These are phyloP conservation scores for Abrus precatorius DNA, from an alignment of 306 rosid genomes.

Conservation along the genomic window DNA sequence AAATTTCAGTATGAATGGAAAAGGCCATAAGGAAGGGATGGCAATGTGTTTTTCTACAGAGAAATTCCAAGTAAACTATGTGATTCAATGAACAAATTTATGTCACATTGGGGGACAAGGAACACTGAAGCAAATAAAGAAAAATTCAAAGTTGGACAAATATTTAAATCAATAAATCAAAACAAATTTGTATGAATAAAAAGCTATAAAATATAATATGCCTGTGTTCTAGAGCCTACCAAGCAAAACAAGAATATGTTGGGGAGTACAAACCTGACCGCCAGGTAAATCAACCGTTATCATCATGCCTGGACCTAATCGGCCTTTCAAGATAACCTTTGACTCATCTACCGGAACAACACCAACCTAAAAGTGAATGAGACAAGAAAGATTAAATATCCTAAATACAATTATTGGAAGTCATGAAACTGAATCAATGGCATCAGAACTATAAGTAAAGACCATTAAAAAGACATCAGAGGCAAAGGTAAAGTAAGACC, in stretches of 20 bases:
- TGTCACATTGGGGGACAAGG: slow-evolving; percentile 3
- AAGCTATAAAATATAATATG: slow-evolving; percentile 27
- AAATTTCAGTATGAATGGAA: slow-evolving; percentile 34
- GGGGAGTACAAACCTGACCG: slow-evolving; percentile 79
- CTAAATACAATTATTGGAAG: slow-evolving; percentile 28
- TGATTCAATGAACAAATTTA: neutral
- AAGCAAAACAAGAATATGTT: slow-evolving; percentile 39
- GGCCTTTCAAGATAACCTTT: slow-evolving; percentile 93
- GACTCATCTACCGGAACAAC: slow-evolving; percentile 96
- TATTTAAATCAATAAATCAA: slow-evolving; percentile 37
- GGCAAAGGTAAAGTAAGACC: slow-evolving; percentile 38
- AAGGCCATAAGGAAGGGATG: neutral
- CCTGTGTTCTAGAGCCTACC: slow-evolving; percentile 1
- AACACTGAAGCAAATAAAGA: slow-evolving; percentile 30
- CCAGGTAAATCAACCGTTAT: slow-evolving; percentile 85
- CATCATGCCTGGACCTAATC: slow-evolving; percentile 99
- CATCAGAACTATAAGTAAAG: slow-evolving; percentile 19
- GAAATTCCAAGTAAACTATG: neutral
- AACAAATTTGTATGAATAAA: slow-evolving; percentile 36
- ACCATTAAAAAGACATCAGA: slow-evolving; percentile 7
- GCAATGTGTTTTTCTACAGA: slow-evolving; percentile 9
- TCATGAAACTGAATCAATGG: slow-evolving; percentile 37
- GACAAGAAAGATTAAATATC: slow-evolving; percentile 30
- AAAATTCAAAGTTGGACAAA: slow-evolving; percentile 34
- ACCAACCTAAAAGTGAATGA: slow-evolving; percentile 75